Percentiles rank a stretch among this genome's conserved stretches.
Evolutionary conservation across 177 flowering plant species (phyloP).

Genomic region (Vitis hybrid): DNA sequence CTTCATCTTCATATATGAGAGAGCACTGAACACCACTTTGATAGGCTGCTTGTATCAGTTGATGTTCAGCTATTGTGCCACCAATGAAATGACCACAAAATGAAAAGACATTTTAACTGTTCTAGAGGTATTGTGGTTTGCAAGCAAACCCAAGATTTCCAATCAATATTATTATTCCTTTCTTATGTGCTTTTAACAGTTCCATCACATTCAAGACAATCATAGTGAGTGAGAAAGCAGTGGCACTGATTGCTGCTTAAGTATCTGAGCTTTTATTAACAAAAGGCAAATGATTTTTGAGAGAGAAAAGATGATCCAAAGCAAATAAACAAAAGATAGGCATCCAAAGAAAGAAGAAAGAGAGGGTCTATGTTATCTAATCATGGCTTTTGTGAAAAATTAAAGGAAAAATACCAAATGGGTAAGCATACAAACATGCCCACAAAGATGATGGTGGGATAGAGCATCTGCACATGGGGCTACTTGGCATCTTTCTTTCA

Average conservation of each 20-base stretch:
- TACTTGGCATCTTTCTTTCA: neutral
- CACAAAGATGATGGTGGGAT: slow-evolving; percentile 3
- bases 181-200: neutral
- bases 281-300: slow-evolving; percentile 21
- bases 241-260: neutral
- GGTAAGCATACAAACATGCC: neutral
- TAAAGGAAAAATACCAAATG: neutral
- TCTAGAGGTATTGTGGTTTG: too few relatives aligned
- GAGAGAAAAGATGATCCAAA: slow-evolving; percentile 12
- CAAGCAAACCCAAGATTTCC: too few relatives aligned
- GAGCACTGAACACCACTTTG: neutral
- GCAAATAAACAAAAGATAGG: slow-evolving; percentile 9
- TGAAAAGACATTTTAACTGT: too few relatives aligned
- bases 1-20: neutral
- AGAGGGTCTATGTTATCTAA: slow-evolving; percentile 4
- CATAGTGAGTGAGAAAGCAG: neutral
- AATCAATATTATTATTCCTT: too few relatives aligned
- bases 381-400: neutral
- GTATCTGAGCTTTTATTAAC: slow-evolving; percentile 12
- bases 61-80: too few relatives aligned
- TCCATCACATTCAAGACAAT: neutral
- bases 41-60: too few relatives aligned
- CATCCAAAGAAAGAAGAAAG: slow-evolving; percentile 10
- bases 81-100: too few relatives aligned
- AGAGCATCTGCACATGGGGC: slow-evolving; percentile 16